A percentile compares a stretch with the other conserved stretches of the same genome.
These are phyloP conservation scores for Xerocomellus dryophilus DNA, from an alignment of 768 basidiomycete genomes.

Conservation along the genomic window DNA sequence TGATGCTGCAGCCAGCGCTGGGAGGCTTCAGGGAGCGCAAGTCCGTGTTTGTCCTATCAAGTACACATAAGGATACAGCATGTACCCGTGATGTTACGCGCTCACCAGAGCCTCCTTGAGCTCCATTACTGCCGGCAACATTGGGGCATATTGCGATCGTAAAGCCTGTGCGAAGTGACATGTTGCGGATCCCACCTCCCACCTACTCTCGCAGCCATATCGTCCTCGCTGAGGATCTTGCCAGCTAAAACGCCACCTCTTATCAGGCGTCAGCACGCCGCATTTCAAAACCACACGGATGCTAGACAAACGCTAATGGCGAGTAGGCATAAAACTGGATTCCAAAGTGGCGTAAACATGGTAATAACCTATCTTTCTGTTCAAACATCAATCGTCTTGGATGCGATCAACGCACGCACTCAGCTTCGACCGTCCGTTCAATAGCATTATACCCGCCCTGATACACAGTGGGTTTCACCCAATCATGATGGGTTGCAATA, in stretches of 20 bases:
- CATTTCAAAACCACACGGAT: background rate
- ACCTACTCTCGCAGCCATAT: constrained; percentile 7
- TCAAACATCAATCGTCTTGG: background rate
- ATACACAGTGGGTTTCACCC: constrained; percentile 49
- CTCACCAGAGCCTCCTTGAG: constrained; percentile 15
- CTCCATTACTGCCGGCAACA: constrained; percentile 11
- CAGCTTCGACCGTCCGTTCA: constrained; percentile 38
- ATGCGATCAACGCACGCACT: constrained; percentile 12
- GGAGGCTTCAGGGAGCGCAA: constrained; percentile 10
- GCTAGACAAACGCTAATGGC: constrained; percentile 10
- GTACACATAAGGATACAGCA: background rate
- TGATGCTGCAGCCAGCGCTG: constrained; percentile 19
- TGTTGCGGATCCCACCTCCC: constrained; percentile 19
- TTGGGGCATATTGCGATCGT: constrained; percentile 6
- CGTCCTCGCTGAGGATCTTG: constrained; percentile 10
- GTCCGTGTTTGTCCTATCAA: constrained; percentile 9
- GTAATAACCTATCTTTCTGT: constrained; percentile 30
- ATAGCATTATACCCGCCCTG: constrained; percentile 49
- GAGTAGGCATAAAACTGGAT: constrained; percentile 36
- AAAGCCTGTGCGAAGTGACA: constrained; percentile 7
- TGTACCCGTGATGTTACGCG: background rate
- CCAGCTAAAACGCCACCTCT: constrained; percentile 17
- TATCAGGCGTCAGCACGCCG: background rate
- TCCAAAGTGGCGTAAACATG: constrained; percentile 41
- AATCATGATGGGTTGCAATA: constrained; percentile 43